Evolutionary conservation across 2,329 filamentous ascomycete genomes (phyloP).

Genomic region (Chaetothyriales sp.): DNA sequence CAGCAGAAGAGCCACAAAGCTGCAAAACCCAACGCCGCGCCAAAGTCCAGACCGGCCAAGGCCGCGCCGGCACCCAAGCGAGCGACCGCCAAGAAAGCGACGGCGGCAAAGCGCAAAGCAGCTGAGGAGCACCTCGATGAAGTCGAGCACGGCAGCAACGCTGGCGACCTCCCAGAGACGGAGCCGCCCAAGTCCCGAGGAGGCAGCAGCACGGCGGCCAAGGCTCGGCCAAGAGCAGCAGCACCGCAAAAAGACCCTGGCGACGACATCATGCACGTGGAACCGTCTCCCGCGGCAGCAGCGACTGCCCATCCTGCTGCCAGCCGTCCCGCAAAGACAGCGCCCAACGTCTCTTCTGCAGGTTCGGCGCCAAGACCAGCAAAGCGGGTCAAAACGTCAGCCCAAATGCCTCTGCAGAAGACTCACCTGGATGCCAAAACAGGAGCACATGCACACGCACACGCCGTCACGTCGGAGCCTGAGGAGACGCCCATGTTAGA

Average conservation of each 20-base stretch:
- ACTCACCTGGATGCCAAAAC: constrained; percentile 12
- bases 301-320: too few relatives aligned
- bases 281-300: constrained; percentile 4
- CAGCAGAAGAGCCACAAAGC: neutral
- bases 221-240: constrained; percentile 22
- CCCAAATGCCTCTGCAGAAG: constrained; percentile 10
- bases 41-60: constrained; percentile 26
- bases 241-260: constrained; percentile 19
- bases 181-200: constrained; percentile 10
- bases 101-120: constrained; percentile 21
- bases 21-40: neutral
- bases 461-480: constrained; percentile 19
- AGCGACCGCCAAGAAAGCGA: constrained; percentile 25
- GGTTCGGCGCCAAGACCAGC: constrained; percentile 3
- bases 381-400: constrained; percentile 1
- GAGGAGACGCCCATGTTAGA: too few relatives aligned
- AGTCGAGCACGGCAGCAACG: constrained; percentile 22
- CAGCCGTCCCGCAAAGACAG: neutral
- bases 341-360: neutral
- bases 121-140: constrained; percentile 30
- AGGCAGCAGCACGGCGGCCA: neutral
- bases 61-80: constrained; percentile 32
- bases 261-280: constrained; percentile 10
- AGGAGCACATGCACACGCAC: constrained; percentile 16
- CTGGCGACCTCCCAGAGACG: constrained; percentile 20